A percentile compares a stretch with the other conserved stretches of the same genome.
phyloP scores from a whole-genome alignment of 345 rosid genomes.

The Populus pruinosa region DNA sequence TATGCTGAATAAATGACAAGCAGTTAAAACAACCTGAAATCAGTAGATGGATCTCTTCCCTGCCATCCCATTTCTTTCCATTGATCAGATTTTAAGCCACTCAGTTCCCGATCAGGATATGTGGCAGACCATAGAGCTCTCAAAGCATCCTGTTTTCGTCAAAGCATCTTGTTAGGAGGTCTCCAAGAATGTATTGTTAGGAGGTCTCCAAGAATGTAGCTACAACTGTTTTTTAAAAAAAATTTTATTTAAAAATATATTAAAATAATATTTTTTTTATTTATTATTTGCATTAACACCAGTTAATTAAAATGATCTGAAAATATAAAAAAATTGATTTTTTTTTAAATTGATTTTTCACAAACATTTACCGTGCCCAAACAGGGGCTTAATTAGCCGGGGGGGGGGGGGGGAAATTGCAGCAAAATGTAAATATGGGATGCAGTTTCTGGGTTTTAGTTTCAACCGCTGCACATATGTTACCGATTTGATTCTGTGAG shows the following conservation, averaged over 20 bases:
- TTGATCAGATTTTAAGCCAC: slow-evolving; percentile 74
- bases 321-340: no score
- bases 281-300: no score
- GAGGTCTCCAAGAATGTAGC: no score
- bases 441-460: neutral
- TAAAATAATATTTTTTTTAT: no score
- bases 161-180: no score
- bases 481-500: neutral
- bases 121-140: slow-evolving; percentile 84
- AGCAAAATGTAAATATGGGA: neutral
- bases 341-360: no score
- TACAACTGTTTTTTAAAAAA: no score
- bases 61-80: slow-evolving; percentile 99
- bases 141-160: slow-evolving; percentile 53
- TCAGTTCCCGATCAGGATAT: slow-evolving; percentile 66
- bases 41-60: slow-evolving; percentile 94
- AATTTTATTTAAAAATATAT: no score
- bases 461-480: neutral
- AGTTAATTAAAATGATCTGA: accelerated
- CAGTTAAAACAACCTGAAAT: slow-evolving; percentile 57
- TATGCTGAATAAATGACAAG: neutral
- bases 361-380: no score
- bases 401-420: neutral
- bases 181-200: no score
- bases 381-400: neutral